Percentiles rank a stretch among this genome's conserved stretches.
phyloP scores from a whole-genome alignment of 768 basidiomycete genomes.

The Floccularia luteovirens region DNA sequence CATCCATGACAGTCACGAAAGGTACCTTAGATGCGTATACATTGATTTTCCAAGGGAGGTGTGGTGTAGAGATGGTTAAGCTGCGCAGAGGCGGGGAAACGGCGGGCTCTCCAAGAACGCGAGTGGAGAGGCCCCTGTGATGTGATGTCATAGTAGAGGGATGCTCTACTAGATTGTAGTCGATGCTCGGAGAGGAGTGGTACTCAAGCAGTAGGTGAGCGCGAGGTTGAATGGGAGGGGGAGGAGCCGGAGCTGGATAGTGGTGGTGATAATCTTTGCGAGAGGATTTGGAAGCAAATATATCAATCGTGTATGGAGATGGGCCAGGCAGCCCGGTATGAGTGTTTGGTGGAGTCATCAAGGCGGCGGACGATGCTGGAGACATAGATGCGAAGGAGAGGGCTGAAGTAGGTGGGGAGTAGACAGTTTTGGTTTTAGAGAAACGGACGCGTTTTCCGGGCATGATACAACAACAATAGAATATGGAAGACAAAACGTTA shows the following conservation, averaged over 20 bases:
- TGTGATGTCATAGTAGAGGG: constrained; percentile 17
- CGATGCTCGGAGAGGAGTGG: constrained; percentile 12
- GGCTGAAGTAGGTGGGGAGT: neutral
- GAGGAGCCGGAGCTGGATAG: neutral
- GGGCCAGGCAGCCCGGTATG: constrained; percentile 1
- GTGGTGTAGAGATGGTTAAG: constrained; percentile 18
- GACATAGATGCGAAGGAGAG: constrained; percentile 1
- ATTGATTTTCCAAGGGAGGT: constrained; percentile 26
- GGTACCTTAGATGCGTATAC: constrained; percentile 19
- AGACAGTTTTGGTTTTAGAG: neutral
- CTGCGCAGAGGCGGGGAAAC: constrained; percentile 21
- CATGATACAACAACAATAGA: no score
- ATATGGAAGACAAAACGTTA: no score
- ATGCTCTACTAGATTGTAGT: constrained; percentile 20
- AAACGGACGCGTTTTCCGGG: constrained; percentile 5
- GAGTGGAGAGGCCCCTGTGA: constrained; percentile 15
- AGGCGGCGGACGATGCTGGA: constrained; percentile 1
- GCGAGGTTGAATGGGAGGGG: constrained; percentile 2
- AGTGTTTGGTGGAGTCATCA: constrained; percentile 2
- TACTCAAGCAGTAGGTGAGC: constrained; percentile 19
- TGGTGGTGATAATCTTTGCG: neutral
- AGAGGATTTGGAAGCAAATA: neutral
- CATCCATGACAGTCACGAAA: constrained; percentile 30
- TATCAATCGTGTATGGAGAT: neutral
- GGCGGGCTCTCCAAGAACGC: constrained; percentile 21